Base-by-base conservation (phyloP, 2,329 filamentous ascomycete genomes). In the Neofusicoccum sp. region DNA sequence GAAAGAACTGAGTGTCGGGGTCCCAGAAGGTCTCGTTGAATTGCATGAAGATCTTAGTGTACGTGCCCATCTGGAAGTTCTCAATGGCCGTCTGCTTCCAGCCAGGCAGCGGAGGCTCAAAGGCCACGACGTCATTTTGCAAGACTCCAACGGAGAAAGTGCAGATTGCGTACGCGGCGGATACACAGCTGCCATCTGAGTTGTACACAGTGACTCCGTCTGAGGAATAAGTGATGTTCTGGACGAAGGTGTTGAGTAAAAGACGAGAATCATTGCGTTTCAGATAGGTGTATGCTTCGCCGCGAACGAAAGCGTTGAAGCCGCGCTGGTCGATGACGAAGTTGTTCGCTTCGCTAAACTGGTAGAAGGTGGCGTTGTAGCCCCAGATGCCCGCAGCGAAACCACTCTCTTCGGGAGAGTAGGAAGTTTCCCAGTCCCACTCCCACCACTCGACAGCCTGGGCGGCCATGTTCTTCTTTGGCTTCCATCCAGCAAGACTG, bases 1-100 rank as follows among this genome's bases (percentile, higher is more conserved):
- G 74, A 64, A 81, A 78, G 65, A 79, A 85, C 60, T 85, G 80
- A 0, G 78, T 82, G 41, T 80, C 73, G 0, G 73, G 68, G 65
- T 81, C 80, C 88, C 87, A 90, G 72, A 90, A 90, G 0, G 84
- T 82, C 59, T 86, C 77, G 62, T 86, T 76, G 72, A 89, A 90
- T 63, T 89, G 87, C 62, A 88, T 75, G 73, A 90, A 90, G 63
- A 90, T 84, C 69, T 90, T 90, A 56, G 86, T 90, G 73, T 89
- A 90, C 0, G 86, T 89, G 6, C 84, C 87, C 83, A 90, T 89
- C 63, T 79, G 77, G 69, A 89, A 89, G 38, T 82, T 84, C 3
- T 83, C 80, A 56, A 90, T 87, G 0, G 85, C 83, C 2, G 79
- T 79, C 12, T 80, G 76, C 71, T 90, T 90, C 87, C 86, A 89